These are phyloP conservation scores for Lizonia empirigonia DNA, from an alignment of 2,329 filamentous ascomycete genomes.

Conservation along the genomic window DNA sequence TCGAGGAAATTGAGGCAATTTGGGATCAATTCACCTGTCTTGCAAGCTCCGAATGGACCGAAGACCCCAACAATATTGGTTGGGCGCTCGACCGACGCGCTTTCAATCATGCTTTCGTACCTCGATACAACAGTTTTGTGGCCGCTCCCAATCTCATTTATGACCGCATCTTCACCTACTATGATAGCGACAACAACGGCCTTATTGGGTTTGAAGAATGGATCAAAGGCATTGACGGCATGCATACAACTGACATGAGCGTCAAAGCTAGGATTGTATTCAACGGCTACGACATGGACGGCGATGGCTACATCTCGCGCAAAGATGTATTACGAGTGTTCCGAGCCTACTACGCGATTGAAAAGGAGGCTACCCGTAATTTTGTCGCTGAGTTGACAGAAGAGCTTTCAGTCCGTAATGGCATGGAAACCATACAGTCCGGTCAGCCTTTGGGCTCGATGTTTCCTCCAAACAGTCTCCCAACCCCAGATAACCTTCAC, in stretches of 20 bases:
- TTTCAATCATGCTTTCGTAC: conserved; percentile 88
- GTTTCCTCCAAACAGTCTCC: conserved; percentile 48
- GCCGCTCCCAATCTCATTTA: conserved; percentile 87
- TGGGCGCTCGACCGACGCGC: conserved; percentile 90
- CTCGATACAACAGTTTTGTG: conserved; percentile 78
- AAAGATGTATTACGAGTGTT: conserved; percentile 92
- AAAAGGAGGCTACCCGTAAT: conserved; percentile 86
- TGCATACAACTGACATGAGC: conserved; percentile 57
- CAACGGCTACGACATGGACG: conserved; percentile 87
- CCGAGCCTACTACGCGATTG: conserved; percentile 87
- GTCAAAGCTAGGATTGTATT: conserved; percentile 67
- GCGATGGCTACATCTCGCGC: conserved; percentile 82
- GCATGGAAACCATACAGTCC: conserved; percentile 49
- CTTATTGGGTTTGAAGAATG: conserved; percentile 94
- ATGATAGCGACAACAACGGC: conserved; percentile 87
- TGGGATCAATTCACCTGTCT: conserved; percentile 98
- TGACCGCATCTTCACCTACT: conserved; percentile 95
- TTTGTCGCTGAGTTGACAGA: conserved; percentile 76
- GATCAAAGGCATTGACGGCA: conserved; percentile 74
- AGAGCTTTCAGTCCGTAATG: conserved; percentile 68
- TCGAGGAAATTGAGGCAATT: conserved; percentile 85
- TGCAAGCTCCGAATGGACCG: conserved; percentile 81
- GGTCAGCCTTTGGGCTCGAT: conserved; percentile 55
- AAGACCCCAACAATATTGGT: conserved; percentile 76
- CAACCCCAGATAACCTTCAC: conserved; percentile 24